These are phyloP conservation scores for Solanum piurae DNA, from an alignment of 257 asterid genomes.

Conservation along the genomic window DNA sequence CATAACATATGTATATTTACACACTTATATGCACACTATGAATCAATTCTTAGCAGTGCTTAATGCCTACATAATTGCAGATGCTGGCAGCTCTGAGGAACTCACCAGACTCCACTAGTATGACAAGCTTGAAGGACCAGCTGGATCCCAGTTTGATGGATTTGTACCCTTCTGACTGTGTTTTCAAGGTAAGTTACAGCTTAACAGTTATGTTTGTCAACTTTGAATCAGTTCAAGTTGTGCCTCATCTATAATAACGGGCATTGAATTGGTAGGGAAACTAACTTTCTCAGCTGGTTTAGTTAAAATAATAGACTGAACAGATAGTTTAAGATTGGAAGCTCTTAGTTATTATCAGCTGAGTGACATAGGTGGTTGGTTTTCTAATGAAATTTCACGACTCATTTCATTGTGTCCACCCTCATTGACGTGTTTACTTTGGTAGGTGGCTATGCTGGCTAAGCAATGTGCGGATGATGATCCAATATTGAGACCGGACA, in stretches of 20 bases:
- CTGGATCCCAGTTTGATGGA: constrained; percentile 72
- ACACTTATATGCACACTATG: neutral
- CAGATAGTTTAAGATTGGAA: neutral
- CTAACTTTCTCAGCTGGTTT: neutral
- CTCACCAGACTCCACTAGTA: constrained; percentile 69
- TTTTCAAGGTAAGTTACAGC: constrained; percentile 54
- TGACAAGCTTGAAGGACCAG: constrained; percentile 78
- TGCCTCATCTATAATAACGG: neutral
- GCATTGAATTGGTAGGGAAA: neutral
- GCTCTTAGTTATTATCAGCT: neutral
- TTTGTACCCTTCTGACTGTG: constrained; percentile 86
- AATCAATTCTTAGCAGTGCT: neutral
- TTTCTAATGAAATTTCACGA: neutral
- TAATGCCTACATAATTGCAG: constrained; percentile 35
- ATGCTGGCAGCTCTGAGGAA: constrained; percentile 76
- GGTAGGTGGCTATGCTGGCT: constrained; percentile 71
- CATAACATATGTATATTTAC: neutral
- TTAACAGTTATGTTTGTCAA: neutral
- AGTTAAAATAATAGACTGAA: neutral
- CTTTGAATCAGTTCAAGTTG: neutral
- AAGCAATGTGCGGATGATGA: constrained; percentile 92
- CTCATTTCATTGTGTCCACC: neutral
- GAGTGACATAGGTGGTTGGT: neutral
- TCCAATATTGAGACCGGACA: constrained; percentile 89
- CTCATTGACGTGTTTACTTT: neutral